These are phyloP conservation scores for Aspergillus quadrilineatus DNA, from an alignment of 2,329 filamentous ascomycete genomes.

Conservation along the genomic window DNA sequence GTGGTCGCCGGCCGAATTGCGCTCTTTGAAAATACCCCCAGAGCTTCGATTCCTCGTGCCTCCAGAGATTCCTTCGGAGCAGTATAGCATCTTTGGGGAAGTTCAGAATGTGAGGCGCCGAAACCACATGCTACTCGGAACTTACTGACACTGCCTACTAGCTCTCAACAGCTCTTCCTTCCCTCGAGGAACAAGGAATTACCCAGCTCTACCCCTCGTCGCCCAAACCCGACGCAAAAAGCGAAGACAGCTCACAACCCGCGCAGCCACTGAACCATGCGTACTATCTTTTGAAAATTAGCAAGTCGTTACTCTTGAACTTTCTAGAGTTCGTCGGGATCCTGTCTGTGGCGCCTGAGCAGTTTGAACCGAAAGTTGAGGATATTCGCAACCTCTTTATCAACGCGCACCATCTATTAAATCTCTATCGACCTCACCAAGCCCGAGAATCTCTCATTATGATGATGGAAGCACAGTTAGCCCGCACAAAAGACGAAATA, in stretches of 20 bases:
- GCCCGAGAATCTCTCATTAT: conserved; percentile 82
- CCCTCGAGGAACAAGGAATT: conserved; percentile 69
- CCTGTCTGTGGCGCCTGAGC: conserved; percentile 64
- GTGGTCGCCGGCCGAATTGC: conserved; percentile 37
- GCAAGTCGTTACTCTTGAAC: conserved; percentile 82
- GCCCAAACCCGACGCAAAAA: conserved; percentile 56
- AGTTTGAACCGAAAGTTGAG: conserved; percentile 69
- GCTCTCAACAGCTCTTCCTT: conserved; percentile 61
- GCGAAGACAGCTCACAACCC: conserved; percentile 39
- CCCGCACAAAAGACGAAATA: conserved; percentile 71
- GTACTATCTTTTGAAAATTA: conserved; percentile 69
- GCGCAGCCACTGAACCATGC: conserved; percentile 51
- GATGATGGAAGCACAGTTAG: conserved; percentile 82
- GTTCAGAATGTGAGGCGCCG: conserved; percentile 54
- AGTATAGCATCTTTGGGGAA: conserved; percentile 73
- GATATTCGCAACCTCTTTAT: conserved; percentile 80
- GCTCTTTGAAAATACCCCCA: conserved; percentile 56
- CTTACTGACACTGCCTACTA: conserved; percentile 19
- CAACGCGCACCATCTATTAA: conserved; percentile 90
- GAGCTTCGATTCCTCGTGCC: conserved; percentile 79
- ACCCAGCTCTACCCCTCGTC: conserved; percentile 64
- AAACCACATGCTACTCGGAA: neutral
- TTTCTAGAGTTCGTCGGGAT: conserved; percentile 81
- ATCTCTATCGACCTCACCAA: conserved; percentile 92
- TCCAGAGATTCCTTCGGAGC: conserved; percentile 71